Base-by-base conservation (phyloP, 305 asterid species). In the Withania somnifera region DNA sequence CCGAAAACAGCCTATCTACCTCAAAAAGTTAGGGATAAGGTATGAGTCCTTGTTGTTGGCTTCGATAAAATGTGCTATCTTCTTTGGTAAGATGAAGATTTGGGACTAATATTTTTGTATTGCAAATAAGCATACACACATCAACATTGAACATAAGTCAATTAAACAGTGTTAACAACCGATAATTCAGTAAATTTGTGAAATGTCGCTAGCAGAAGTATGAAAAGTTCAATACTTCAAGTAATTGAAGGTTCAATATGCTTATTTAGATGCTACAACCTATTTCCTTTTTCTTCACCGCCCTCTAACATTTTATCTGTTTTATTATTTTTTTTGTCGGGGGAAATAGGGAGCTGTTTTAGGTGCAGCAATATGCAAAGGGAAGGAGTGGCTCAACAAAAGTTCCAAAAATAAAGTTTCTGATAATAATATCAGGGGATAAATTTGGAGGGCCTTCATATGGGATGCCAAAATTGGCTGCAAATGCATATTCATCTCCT, bases 331-430 rank as follows among this genome's bases (percentile, higher is more conserved):
- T 71, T 22, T 20, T 15, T 38, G 53, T n/a, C n/a, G n/a, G n/a
- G n/a, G 38, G 6, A 14, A 13, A 50, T n/a, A 54, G 61, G 61
- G 6, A 20, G 61, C 2, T 19, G 0, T 81, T 73, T 78, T 68
- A 76, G 78, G 87, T 51, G 84, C 86, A 58, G 69, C 86, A 26
- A 45, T 86, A 82, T 87, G 81, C 90, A 84, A 76, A 84, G 76
- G 67, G 85, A 89, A 20, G 81, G 87, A 51, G 84, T 84, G 71
- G 87, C 87, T n/a, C 53, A 32, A 81, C 50, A 71, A 81, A 66
- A 81, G 83, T 66, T 42, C 22, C 53, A 64, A 32, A 47, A 0
- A 66, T 64, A 47, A 80, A 80, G 57, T 80, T 80, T 80, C 17
- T 64, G 7, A 64, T 80, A 10, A n/a, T 80, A 64, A 80, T 80